Evolutionary conservation across 2,329 filamentous ascomycete genomes (phyloP).

Genomic region (Colletotrichum orbiculare): DNA sequence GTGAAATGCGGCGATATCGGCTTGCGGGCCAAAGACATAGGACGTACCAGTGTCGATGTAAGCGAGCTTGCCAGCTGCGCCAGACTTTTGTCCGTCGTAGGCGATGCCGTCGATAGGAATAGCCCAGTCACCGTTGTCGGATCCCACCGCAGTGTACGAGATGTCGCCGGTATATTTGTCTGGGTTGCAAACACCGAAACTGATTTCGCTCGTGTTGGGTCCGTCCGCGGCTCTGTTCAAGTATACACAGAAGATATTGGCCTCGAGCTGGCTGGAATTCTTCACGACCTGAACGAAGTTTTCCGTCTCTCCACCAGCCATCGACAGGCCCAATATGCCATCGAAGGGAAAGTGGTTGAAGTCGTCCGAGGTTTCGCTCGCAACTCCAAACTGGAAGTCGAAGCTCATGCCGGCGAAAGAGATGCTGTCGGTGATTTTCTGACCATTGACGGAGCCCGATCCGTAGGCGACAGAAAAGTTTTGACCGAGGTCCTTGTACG

Average conservation of each 20-base stretch:
- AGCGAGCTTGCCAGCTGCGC: conserved; percentile 67
- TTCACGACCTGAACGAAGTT: conserved; percentile 75
- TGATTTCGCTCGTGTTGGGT: conserved; percentile 78
- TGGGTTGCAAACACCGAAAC: conserved; percentile 77
- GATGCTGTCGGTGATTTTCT: conserved; percentile 73
- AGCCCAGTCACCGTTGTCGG: conserved; percentile 74
- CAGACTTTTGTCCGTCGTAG: conserved; percentile 68
- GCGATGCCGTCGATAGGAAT: conserved; percentile 75
- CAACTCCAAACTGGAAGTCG: conserved; percentile 77
- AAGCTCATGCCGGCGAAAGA: conserved; percentile 74
- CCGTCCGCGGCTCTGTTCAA: conserved; percentile 75
- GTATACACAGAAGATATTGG: conserved; percentile 78
- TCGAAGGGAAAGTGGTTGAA: conserved; percentile 87
- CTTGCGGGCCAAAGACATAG: conserved; percentile 77
- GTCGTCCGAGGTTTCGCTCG: conserved; percentile 75
- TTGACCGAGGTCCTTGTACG: conserved; percentile 62
- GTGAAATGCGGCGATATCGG: conserved; percentile 74
- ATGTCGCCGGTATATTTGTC: conserved; percentile 76
- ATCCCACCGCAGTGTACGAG: conserved; percentile 68
- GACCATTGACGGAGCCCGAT: conserved; percentile 77
- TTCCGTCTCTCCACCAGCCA: conserved; percentile 67
- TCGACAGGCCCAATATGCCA: conserved; percentile 84
- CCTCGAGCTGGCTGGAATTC: conserved; percentile 63
- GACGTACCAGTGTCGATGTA: conserved; percentile 89
- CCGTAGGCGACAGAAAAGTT: conserved; percentile 80